A percentile compares a stretch with the other conserved stretches of the same genome.
These are phyloP conservation scores for Viola odorata DNA, from an alignment of 345 rosid species.

Conservation along the genomic window DNA sequence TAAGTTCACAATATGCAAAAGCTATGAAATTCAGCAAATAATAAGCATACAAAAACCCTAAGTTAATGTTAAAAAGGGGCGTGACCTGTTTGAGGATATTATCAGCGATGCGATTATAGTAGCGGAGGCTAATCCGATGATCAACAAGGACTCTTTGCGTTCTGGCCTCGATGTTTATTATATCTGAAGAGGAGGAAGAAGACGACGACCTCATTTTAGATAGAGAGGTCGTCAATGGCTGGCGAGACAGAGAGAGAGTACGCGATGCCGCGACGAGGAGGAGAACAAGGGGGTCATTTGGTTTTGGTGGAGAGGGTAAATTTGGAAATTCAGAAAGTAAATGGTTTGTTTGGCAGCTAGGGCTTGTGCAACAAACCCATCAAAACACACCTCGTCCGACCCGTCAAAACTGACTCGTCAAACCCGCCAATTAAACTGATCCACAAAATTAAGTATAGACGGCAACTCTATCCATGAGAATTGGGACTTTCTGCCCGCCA, in stretches of 20 bases:
- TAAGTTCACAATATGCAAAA: too few species aligned
- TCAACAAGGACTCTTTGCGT: constrained; percentile 74
- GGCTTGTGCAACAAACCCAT: too few species aligned
- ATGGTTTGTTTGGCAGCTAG: background rate
- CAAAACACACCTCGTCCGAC: too few species aligned
- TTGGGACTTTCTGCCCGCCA: too few species aligned
- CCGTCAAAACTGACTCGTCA: too few species aligned
- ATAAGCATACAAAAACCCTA: background rate
- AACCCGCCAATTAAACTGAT: too few species aligned
- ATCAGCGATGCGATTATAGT: constrained; percentile 82
- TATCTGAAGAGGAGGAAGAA: constrained; percentile 35
- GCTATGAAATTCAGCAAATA: too few species aligned
- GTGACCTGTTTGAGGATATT: constrained; percentile 86
- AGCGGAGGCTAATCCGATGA: constrained; percentile 71
- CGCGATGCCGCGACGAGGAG: background rate
- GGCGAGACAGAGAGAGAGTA: constrained; percentile 12
- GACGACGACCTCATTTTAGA: constrained; percentile 40
- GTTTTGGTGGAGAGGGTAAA: constrained; percentile 1
- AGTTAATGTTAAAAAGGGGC: background rate
- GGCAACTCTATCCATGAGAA: too few species aligned
- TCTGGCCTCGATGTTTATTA: constrained; percentile 63
- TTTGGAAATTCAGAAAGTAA: background rate
- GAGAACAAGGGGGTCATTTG: constrained; percentile 18
- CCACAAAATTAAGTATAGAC: too few species aligned
- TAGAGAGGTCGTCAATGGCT: constrained; percentile 32